These are phyloP conservation scores for Sherardia arvensis DNA, from an alignment of 257 asterid genomes.

Conservation along the genomic window DNA sequence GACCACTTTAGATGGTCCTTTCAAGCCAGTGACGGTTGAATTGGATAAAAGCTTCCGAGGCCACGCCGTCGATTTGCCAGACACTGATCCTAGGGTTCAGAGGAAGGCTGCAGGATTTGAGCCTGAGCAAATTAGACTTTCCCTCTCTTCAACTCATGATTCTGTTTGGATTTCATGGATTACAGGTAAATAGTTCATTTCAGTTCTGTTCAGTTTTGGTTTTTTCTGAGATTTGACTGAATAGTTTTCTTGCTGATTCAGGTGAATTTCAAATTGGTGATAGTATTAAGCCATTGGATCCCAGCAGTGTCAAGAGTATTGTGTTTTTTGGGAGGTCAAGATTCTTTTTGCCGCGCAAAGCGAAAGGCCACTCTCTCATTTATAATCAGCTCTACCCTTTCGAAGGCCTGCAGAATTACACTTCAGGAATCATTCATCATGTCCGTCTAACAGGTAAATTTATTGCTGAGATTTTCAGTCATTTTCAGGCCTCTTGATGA, in stretches of 20 bases:
- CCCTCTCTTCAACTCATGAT: constrained; percentile 61
- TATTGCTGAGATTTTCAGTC: too few species aligned
- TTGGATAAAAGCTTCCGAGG: constrained; percentile 69
- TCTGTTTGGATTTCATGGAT: constrained; percentile 96
- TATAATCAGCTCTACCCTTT: constrained; percentile 78
- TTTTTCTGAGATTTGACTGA: too few species aligned
- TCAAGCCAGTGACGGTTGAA: constrained; percentile 65
- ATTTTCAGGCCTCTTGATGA: neutral
- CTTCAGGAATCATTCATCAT: constrained; percentile 93
- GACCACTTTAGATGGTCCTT: constrained; percentile 84
- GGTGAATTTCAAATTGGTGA: constrained; percentile 83
- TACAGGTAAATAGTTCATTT: constrained; percentile 49
- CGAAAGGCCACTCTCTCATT: constrained; percentile 55
- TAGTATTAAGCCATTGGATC: constrained; percentile 48
- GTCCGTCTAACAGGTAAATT: constrained; percentile 78
- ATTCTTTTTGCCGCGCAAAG: constrained; percentile 31
- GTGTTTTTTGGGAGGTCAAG: constrained; percentile 55
- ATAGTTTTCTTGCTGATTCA: too few species aligned
- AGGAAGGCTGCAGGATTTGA: constrained; percentile 54
- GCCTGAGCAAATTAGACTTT: constrained; percentile 81
- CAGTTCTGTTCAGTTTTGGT: neutral
- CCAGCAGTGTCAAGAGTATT: constrained; percentile 50
- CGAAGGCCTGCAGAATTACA: constrained; percentile 72
- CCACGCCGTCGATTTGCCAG: constrained; percentile 76
- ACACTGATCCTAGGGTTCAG: constrained; percentile 67